Evolutionary conservation across 2,329 filamentous ascomycete genomes (phyloP), one percentile per base, ranked within the genome.

Genomic region (Kalmusia sp.): DNA sequence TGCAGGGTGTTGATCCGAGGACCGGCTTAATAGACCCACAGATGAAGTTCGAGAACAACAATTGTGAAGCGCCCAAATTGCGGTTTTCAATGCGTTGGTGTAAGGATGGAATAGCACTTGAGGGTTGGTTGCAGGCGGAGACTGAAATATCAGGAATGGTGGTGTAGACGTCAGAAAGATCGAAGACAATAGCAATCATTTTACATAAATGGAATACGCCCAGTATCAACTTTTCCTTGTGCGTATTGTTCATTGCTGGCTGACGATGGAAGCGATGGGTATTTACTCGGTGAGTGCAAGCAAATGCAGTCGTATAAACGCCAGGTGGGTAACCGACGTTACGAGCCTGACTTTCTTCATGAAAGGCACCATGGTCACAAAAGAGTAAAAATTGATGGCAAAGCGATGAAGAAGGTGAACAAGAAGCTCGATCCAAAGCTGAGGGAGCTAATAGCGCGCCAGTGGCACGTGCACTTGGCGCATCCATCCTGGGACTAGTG

Each of bases 21-120:
- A 41, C 61, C 62, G 49, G 54, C 58, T 61, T 68, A 63, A 53
- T 68, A 61, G 59, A 71, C 68, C 70, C 69, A 69, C 63, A 63
- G 45, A 57, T 57, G 61, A 59, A 51, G 59, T 65, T 59, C 54
- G 45, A 41, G 43, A 59, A 70, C 63, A 4, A 50, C 60, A 54
- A 55, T 50, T 57, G 61, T 51, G 67, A 61, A 57, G 60, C 55
- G 58, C 67, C 63, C 67, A 24, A 25, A n/a, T n/a, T n/a, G n/a
- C n/a, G n/a, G n/a, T n/a, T n/a, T n/a, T n/a, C n/a, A n/a, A n/a
- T n/a, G n/a, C n/a, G n/a, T n/a, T n/a, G n/a, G n/a, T n/a, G n/a
- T n/a, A n/a, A n/a, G n/a, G n/a, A n/a, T n/a, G n/a, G n/a, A 21
- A 38, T 5, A 12, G 21, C 27, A 7, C 27, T 28, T 28, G 27